phyloP scores from a whole-genome alignment of 2,329 filamentous ascomycete genomes.

The Fonsecaea monophora region DNA sequence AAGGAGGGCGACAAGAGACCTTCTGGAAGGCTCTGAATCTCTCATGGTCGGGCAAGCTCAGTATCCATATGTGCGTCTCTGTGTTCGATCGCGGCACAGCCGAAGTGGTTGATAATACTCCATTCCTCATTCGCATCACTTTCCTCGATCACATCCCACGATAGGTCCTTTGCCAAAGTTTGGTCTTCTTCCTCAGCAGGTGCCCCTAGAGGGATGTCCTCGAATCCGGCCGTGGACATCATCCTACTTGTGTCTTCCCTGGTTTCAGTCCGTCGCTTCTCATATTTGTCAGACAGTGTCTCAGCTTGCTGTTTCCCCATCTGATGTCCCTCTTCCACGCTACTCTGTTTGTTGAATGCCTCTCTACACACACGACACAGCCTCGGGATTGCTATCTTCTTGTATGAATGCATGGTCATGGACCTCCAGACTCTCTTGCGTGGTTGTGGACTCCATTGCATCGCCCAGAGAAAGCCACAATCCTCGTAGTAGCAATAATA shows the following conservation, averaged over 20 bases:
- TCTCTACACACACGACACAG: slow-evolving; percentile 5
- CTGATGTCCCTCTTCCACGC: not conserved
- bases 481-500: slow-evolving; percentile 15
- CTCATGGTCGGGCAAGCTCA: slow-evolving; percentile 9
- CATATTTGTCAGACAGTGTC: not conserved
- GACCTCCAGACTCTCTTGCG: not conserved
- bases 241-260: not conserved
- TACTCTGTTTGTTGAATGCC: not conserved
- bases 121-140: slow-evolving; percentile 18
- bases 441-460: slow-evolving; percentile 12
- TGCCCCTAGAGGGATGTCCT: slow-evolving; percentile 1
- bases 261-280: not conserved
- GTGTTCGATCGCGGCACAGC: slow-evolving; percentile 9
- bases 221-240: slow-evolving; percentile 1
- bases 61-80: slow-evolving; percentile 17
- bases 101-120: slow-evolving; percentile 17
- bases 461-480: slow-evolving; percentile 13
- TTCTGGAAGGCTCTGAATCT: not conserved
- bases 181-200: not conserved
- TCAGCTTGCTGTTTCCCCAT: not conserved
- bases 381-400: not conserved
- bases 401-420: slow-evolving; percentile 4
- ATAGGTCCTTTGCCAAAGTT: not conserved
- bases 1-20: not conserved
- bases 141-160: slow-evolving; percentile 15